Base-by-base conservation (phyloP, 1,284 basidiomycete species). In the Porodaedalea pini region DNA sequence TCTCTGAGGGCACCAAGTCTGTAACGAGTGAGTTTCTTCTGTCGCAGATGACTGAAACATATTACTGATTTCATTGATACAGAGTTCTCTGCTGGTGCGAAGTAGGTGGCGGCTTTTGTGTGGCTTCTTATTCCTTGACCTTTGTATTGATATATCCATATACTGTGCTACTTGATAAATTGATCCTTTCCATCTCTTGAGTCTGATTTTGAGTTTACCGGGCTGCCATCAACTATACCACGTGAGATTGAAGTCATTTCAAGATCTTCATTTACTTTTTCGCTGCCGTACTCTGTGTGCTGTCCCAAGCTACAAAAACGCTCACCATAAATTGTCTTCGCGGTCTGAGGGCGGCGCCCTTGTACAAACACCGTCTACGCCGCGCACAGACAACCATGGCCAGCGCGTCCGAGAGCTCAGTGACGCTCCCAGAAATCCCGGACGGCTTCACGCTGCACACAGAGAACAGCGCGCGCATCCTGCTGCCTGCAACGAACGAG, bases 381-480 rank as follows among this genome's bases (percentile, higher is more conserved):
- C 45, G 47, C 17, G 29, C 21, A 29, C 36, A 41, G 21, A 21
- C 25, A 37, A 50, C 11, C 19, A 45, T 51, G 39, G 39, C 52
- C n/a, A 59, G 47, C 29, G 31, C 51, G 21, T 37, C 45, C 15
- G 25, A 17, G 5, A 44, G 41, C 41, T 8, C 69, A 48, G 69
- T 78, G 62, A 66, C 70, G 52, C 74, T 92, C 50, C 92, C 92
- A 0, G 81, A 86, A 61, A 75, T 92, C 51, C 92, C 92, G 0
- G 81, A 86, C 60, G 89, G 88, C 25, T 90, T 86, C 72, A 82
- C 78, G 6, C 77, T 94, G 49, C 90, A 94, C 73, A 88, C 86
- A 7, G 94, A 97, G 75, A 90, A 91, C 66, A 87, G 82, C 1
- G 86, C 93, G 1, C 86, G 86, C 65, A 90, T 96, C 66, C 80